phyloP scores from a whole-genome alignment of 2,329 filamentous ascomycete species.

The Sporothrix humicola region DNA sequence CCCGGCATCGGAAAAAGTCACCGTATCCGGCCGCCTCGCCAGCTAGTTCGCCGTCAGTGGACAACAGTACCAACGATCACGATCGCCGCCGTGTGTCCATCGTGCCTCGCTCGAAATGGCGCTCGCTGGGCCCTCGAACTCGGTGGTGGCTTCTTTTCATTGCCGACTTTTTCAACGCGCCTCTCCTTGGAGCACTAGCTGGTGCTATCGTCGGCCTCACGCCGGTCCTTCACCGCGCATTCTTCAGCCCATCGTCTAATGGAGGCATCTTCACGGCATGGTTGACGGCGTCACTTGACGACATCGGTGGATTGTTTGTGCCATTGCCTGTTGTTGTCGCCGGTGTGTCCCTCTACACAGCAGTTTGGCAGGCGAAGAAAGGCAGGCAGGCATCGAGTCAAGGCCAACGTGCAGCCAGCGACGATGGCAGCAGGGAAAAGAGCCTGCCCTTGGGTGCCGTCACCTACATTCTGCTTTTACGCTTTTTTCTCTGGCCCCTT shows the following conservation, averaged over 20 bases:
- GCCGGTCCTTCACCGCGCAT: conserved; percentile 63
- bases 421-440: conserved; percentile 41
- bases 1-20: conserved; percentile 24
- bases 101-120: conserved; percentile 42
- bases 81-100: conserved; percentile 40
- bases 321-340: conserved; percentile 69
- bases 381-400: conserved; percentile 39
- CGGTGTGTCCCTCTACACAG: conserved; percentile 66
- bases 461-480: conserved; percentile 57
- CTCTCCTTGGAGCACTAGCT: conserved; percentile 63
- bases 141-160: conserved; percentile 48
- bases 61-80: not conserved
- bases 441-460: conserved; percentile 57
- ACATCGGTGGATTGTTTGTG: conserved; percentile 68
- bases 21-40: not conserved
- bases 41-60: not conserved
- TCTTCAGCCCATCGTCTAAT: conserved; percentile 62
- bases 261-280: conserved; percentile 71
- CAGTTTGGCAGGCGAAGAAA: conserved; percentile 51
- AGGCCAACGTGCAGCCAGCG: conserved; percentile 30
- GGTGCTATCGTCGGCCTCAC: conserved; percentile 65
- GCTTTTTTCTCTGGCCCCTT: conserved; percentile 67
- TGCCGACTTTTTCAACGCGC: conserved; percentile 63
- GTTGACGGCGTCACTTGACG: conserved; percentile 66
- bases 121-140: conserved; percentile 40